These are phyloP conservation scores for Pythium insidiosum DNA, from an alignment of 352 stramenopile species.

Conservation along the genomic window DNA sequence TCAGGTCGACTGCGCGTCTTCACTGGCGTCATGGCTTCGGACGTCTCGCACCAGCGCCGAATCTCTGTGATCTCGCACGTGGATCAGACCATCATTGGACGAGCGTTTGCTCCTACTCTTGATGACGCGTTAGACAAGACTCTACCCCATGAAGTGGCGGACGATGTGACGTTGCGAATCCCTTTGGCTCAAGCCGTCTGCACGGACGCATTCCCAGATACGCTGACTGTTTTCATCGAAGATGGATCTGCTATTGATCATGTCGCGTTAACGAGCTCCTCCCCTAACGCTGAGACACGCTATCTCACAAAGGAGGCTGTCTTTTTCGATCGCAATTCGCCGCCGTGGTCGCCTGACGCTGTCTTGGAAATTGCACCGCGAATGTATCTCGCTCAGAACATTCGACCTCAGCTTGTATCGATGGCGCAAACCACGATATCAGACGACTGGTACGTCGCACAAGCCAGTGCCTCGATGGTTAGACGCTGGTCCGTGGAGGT, in stretches of 20 bases:
- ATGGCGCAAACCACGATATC: not conserved
- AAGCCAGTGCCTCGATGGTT: too few relatives aligned
- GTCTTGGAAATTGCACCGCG: not conserved
- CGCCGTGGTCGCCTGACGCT: not conserved
- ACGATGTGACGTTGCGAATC: too few relatives aligned
- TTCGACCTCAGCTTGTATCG: not conserved
- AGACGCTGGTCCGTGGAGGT: too few relatives aligned
- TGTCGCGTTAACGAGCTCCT: not conserved
- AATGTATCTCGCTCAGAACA: not conserved
- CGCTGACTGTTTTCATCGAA: not conserved
- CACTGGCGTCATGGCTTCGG: not conserved
- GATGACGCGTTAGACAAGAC: not conserved
- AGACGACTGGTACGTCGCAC: too few relatives aligned
- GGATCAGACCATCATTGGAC: not conserved
- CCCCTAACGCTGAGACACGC: too few relatives aligned
- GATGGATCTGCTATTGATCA: not conserved
- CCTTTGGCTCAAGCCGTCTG: too few relatives aligned
- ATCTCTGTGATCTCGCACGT: not conserved
- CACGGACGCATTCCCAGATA: slow-evolving; percentile 9
- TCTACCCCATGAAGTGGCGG: too few relatives aligned
- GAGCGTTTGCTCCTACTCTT: not conserved
- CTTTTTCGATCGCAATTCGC: too few relatives aligned
- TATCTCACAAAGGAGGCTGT: too few relatives aligned
- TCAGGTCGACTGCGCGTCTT: too few relatives aligned
- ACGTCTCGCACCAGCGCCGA: not conserved